Base-by-base conservation (phyloP, 2,329 filamentous ascomycete genomes). In the Trichophyton simii region DNA sequence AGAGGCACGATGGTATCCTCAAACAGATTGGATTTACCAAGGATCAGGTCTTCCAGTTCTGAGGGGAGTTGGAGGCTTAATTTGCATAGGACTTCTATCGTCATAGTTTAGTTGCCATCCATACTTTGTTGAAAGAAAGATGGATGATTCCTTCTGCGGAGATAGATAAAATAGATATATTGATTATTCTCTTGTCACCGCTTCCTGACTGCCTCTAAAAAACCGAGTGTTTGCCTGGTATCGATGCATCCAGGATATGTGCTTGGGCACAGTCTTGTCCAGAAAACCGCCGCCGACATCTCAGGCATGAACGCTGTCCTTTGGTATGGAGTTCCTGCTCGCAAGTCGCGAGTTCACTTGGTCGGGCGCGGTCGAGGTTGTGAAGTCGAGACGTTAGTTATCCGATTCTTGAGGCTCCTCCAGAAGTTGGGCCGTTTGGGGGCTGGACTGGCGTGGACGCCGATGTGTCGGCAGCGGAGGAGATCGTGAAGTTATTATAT, bases 41-140 rank as follows among this genome's bases (percentile, higher is more conserved):
- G 68, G 76, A 79, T 11, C 79, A 85, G 68, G 78, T 87, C 20
- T 75, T 84, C 67, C 81, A 76, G 63, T 87, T 87, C 65, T 85
- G 68, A 71, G 18, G 36, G 36, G 36, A 41, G 36, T 41, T 41
- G 36, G 36, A 41, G 36, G 36, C 36, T 41, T 41, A 9, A 41
- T 41, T 41, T 41, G 8, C 7, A 41, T 41, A 41, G 6, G 36
- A 41, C 36, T 41, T 41, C 36, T 41, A 41, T 41, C 36, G 36
- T 41, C 36, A 41, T 41, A 41, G 36, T 41, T 41, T 41, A 41
- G 36, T 41, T 41, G 36, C 36, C 36, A 41, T 41, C 36, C 36
- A 41, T 8, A 41, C 1, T 41, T 41, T 41, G 36, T 41, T 41
- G 18, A 18, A 18, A 18, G 36, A 41, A 41, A 41, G 3, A 41